Evolutionary conservation across 306 rosid species (phyloP), one percentile per base, ranked within the genome.

Genomic region (Fagus sylvatica): DNA sequence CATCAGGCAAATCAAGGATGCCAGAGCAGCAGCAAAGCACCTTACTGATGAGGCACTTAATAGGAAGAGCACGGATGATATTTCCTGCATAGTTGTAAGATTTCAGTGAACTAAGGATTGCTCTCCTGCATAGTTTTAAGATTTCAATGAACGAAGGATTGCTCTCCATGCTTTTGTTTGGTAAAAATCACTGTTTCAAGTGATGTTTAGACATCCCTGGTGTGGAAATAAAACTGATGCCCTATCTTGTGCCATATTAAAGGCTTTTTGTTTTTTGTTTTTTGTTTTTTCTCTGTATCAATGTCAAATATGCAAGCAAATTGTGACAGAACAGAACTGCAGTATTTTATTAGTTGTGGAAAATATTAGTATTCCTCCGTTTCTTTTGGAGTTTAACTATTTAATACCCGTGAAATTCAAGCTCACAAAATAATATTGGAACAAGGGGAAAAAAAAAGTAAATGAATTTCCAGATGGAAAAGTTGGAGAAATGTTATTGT

Each of bases 11-110:
- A 71, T 95, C 39, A 93, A 91, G 83, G 99, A 93, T 77, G 94
- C 97, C 39, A 85, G 95, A 2, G 73, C 97, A 5, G 99, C 99
- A 33, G 96, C 99, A 8, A 95, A 85, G 84, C 79, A 46, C 65
- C 90, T 95, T 39, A 91, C 99, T 12, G 98, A 95, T 67, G 97
- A 90, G 83, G 96, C 98, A 2, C 89, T 82, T 22, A 84, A 80
- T 74, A 88, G 98, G 94, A 86, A 72, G 80, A 95, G 99, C 93
- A 75, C 93, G 3, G 97, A 95, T 71, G 98, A 93, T 82, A 92
- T 95, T 84, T 95, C 99, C 46, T 90, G 95, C 73, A 71, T 93
- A 66, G 93, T 93, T 73, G 88, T 95, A 77, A 91, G 89, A 76
- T 81, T 95, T 87, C 90, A 78, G 17, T 89, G 88, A 88, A 69